phyloP scores from a whole-genome alignment of 2,329 filamentous ascomycete genomes.

The Rutstroemia sp. region DNA sequence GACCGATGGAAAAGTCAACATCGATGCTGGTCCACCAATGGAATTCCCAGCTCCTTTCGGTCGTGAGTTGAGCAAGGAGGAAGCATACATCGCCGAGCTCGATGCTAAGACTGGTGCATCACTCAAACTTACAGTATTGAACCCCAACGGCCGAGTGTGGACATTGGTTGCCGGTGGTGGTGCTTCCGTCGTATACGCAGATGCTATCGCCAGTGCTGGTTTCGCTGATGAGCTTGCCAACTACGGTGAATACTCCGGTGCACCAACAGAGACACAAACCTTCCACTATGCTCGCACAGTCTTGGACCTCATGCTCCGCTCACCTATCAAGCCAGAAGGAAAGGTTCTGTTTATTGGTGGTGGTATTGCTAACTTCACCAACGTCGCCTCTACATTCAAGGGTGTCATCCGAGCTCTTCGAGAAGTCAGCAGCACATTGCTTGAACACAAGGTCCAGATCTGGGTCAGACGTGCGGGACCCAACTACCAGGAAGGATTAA shows the following conservation, averaged over 20 bases:
- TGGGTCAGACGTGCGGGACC: constrained; percentile 87
- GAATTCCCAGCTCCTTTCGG: constrained; percentile 99
- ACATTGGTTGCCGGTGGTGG: constrained; percentile 98
- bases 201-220: constrained; percentile 93
- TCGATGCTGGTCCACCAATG: constrained; percentile 96
- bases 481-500: constrained; percentile 99
- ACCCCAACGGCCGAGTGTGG: constrained; percentile 88
- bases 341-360: constrained; percentile 99
- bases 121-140: constrained; percentile 95
- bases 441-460: constrained; percentile 97
- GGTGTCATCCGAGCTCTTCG: constrained; percentile 95
- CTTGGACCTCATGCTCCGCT: constrained; percentile 92
- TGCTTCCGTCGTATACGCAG: constrained; percentile 98
- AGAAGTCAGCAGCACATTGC: constrained; percentile 76
- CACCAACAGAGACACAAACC: constrained; percentile 96
- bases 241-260: constrained; percentile 99
- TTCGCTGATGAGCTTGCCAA: constrained; percentile 96
- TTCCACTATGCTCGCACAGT: constrained; percentile 98
- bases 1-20: constrained; percentile 69
- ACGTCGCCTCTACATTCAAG: constrained; percentile 99
- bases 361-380: constrained; percentile 99
- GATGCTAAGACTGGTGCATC: constrained; percentile 99
- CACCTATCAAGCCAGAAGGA: constrained; percentile 76
- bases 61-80: constrained; percentile 96
- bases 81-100: constrained; percentile 97